A percentile compares a stretch with the other conserved stretches of the same genome.
Conservation (phyloP, 164 flowering plant species). For the Liriodendron chinense region DNA sequence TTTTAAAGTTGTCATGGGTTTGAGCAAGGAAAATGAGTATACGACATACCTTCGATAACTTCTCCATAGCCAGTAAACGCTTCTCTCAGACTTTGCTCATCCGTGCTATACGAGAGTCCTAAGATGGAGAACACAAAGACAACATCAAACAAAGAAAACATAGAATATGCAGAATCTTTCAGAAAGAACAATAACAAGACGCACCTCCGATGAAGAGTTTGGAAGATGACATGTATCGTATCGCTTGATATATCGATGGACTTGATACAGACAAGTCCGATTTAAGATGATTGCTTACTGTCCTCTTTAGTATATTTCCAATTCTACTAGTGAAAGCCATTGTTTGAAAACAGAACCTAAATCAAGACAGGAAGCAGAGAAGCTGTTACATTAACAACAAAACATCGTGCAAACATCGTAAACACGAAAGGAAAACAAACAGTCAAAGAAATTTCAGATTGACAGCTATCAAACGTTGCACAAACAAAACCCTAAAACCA, state of each 20-base stretch:
- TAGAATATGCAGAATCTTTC: not conserved
- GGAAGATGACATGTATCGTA: slow-evolving; percentile 50
- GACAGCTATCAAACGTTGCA: not conserved
- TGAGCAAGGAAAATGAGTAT: not conserved
- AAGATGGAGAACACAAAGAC: slow-evolving; percentile 4
- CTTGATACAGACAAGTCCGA: slow-evolving; percentile 26
- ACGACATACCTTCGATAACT: slow-evolving; percentile 38
- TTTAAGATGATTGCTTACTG: slow-evolving; percentile 22
- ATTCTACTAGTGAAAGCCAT: slow-evolving; percentile 45
- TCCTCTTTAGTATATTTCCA: slow-evolving; percentile 39
- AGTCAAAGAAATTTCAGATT: not conserved
- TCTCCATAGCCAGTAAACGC: slow-evolving; percentile 39
- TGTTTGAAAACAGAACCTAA: not conserved
- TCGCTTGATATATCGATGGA: slow-evolving; percentile 40
- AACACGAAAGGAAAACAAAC: not conserved
- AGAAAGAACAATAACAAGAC: not conserved
- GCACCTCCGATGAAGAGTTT: slow-evolving; percentile 57
- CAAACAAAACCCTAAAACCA: too few relatives aligned
- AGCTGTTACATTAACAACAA: not conserved
- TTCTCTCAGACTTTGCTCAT: slow-evolving; percentile 38
- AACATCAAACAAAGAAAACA: not conserved
- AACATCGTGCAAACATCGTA: not conserved
- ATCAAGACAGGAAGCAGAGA: not conserved
- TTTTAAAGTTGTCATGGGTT: too few relatives aligned
- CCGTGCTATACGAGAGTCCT: slow-evolving; percentile 45